These are phyloP conservation scores for Leucogyrophana mollusca DNA, from an alignment of 768 basidiomycete species.

Conservation along the genomic window DNA sequence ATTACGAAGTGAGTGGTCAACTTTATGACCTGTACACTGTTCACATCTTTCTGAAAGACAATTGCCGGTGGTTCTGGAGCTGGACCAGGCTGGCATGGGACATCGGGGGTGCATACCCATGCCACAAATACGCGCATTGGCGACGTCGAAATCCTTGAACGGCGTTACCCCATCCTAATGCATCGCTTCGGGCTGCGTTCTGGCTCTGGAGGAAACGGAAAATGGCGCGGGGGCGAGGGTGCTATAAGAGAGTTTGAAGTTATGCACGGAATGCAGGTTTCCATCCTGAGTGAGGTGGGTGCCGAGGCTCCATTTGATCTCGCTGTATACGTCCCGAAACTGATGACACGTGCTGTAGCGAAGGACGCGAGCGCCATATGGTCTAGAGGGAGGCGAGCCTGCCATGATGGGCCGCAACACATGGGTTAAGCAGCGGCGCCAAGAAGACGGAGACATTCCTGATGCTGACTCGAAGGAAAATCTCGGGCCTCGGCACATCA, in stretches of 20 bases:
- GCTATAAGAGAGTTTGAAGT: constrained; percentile 84
- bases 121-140: constrained; percentile 93
- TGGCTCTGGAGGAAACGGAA: constrained; percentile 68
- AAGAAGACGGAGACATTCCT: constrained; percentile 65
- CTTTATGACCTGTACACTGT: constrained; percentile 7
- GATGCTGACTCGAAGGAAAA: constrained; percentile 28
- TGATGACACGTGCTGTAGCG: constrained; percentile 43
- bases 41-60: constrained; percentile 50
- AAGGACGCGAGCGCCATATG: constrained; percentile 84
- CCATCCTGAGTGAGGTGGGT: constrained; percentile 80
- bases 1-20: constrained; percentile 61
- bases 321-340: background rate
- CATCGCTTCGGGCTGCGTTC: constrained; percentile 77
- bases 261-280: constrained; percentile 78
- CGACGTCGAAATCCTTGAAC: constrained; percentile 91
- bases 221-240: constrained; percentile 81
- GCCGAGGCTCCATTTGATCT: background rate
- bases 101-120: constrained; percentile 90
- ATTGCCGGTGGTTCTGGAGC: constrained; percentile 95
- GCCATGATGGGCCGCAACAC: constrained; percentile 77
- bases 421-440: constrained; percentile 75
- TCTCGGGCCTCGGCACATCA: constrained; percentile 57
- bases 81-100: constrained; percentile 86
- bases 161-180: constrained; percentile 89
- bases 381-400: constrained; percentile 74